Conservation (phyloP, 441 rosid species). For the Populus hybrid region DNA sequence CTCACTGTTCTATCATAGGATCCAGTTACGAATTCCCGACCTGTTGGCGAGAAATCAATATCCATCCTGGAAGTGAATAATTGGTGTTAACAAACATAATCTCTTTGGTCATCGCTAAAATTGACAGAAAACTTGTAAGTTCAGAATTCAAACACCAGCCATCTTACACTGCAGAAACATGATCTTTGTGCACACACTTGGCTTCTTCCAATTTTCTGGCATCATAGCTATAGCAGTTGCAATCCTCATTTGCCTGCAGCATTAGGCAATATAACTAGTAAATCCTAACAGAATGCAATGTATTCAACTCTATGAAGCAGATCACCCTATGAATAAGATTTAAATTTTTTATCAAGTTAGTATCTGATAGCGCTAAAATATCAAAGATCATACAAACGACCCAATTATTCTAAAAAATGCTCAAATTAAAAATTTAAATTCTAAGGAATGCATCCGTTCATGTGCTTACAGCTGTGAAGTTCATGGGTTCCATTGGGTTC, state of each 20-base stretch:
- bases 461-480: conserved; percentile 84
- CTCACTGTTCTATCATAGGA: conserved; percentile 95
- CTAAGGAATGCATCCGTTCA: not conserved
- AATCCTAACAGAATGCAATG: not conserved
- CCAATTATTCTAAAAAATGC: not conserved
- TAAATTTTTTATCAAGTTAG: not conserved
- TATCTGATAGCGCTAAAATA: not conserved
- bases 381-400: not conserved
- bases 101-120: not conserved
- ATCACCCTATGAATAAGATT: not conserved
- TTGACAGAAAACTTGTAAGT: not conserved
- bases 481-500: conserved; percentile 99
- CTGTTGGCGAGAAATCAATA: conserved; percentile 95
- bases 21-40: conserved; percentile 98
- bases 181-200: conserved; percentile 93
- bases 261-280: conserved; percentile 15
- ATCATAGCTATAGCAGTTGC: conserved; percentile 89
- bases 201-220: conserved; percentile 85
- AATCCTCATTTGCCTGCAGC: conserved; percentile 95
- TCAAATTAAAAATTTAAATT: not conserved
- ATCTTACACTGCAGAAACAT: conserved; percentile 97
- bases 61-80: conserved; percentile 69
- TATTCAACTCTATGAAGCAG: not conserved
- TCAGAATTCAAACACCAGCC: conserved; percentile 7
- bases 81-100: not conserved